These are phyloP conservation scores for Metschnikowia arizonensis DNA, from an alignment of 805 yeast genomes.

Conservation along the genomic window DNA sequence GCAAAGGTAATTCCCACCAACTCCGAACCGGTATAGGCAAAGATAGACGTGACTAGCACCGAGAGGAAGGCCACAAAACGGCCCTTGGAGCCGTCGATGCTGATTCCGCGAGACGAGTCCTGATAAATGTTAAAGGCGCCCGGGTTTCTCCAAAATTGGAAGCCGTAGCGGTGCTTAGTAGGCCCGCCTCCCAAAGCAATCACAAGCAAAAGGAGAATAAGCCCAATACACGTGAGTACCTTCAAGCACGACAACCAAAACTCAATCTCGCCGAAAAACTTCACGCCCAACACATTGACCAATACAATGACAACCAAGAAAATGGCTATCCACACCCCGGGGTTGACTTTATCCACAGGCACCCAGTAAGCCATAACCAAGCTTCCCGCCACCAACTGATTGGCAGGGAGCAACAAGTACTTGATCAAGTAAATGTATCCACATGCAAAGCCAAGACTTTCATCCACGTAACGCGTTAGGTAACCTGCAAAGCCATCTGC, in stretches of 20 bases:
- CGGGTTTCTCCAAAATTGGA: conserved; percentile 65
- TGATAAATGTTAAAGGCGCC: conserved; percentile 55
- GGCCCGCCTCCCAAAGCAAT: conserved; percentile 80
- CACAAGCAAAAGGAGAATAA: conserved; percentile 57
- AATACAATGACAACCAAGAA: conserved; percentile 39
- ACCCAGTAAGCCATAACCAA: conserved; percentile 55
- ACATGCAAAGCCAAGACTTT: conserved; percentile 63
- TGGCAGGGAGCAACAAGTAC: conserved; percentile 54
- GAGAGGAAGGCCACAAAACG: conserved; percentile 58
- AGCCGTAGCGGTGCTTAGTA: conserved; percentile 66
- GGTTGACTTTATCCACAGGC: conserved; percentile 40
- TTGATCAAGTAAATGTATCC: conserved; percentile 61
- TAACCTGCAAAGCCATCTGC: conserved; percentile 65
- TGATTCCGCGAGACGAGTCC: conserved; percentile 36
- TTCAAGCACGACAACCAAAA: conserved; percentile 63
- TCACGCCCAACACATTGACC: conserved; percentile 47
- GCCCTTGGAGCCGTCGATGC: conserved; percentile 44
- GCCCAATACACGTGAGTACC: conserved; percentile 61
- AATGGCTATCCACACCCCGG: conserved; percentile 45
- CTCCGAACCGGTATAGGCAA: conserved; percentile 71
- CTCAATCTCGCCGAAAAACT: conserved; percentile 42
- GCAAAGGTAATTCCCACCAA: conserved; percentile 69
- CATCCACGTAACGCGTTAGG: conserved; percentile 60
- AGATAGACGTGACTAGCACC: conserved; percentile 62
- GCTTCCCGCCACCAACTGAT: conserved; percentile 62